Base-by-base conservation (phyloP, 306 rosid species). In the Malus asiatica region DNA sequence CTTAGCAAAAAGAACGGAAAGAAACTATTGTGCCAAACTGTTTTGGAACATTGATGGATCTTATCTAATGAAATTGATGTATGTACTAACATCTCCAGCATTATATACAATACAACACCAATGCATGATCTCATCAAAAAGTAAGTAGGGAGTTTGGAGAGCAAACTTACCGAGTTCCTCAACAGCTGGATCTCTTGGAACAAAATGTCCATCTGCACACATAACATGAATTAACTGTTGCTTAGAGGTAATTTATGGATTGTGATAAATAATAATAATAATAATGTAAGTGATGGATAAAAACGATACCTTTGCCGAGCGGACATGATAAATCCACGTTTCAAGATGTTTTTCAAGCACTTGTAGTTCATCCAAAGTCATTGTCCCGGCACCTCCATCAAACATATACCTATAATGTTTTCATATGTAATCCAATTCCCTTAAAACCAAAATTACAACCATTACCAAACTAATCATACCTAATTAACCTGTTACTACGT, bases 311-410 rank as follows among this genome's bases (percentile, higher is more conserved):
- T 94, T 94, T 81, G 88, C 81, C 38, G 96, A 84, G 32, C 98
- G 95, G 40, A 94, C 87, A 7, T 89, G 87, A 85, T 84, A 87
- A 66, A 89, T 89, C 97, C 99, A 92, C 73, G 67, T 79, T 87
- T 95, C 97, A 19, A 95, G 97, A 76, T 95, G 84, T 81, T 95
- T 95, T 77, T 95, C 97, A 44, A 92, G 66, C 57, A 85, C 88
- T 73, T 85, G 86, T 51, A 95, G 81, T 71, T 95, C 97, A 35
- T 95, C 91, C 63, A 92, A 70, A 29, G 84, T 67, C 93, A 81
- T 85, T 30, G 86, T 84, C 59, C 77, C 95, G 10, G 32, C 74
- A 77, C 88, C 96, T 40, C 89, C 97, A 88, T 89, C 99, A 83
- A 89, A 88, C 73, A 85, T 86, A 72, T 86, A 87, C 72, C 98